Evolutionary conservation across 1,139 yeast species (phyloP).

Genomic region (Scheffersomyces stambukii): DNA sequence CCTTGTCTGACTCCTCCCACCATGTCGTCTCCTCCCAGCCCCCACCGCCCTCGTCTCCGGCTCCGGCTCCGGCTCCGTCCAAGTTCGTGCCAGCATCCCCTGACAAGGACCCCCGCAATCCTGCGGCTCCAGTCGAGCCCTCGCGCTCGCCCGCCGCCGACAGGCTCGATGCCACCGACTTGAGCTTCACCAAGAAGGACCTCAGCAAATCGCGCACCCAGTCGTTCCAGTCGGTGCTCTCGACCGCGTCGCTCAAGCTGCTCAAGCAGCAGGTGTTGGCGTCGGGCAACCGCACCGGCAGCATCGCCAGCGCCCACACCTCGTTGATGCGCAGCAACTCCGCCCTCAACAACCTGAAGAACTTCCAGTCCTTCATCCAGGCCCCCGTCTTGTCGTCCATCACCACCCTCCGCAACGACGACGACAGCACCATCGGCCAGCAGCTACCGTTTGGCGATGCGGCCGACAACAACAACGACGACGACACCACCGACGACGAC

Average conservation of each 20-base stretch:
- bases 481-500: constrained; percentile 14
- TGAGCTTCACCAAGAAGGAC: constrained; percentile 50
- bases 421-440: constrained; percentile 39
- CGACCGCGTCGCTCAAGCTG: constrained; percentile 55
- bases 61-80: no score
- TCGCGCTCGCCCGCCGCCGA: no score
- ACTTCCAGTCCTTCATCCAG: constrained; percentile 46
- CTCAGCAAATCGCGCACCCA: constrained; percentile 51
- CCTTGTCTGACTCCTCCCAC: no score
- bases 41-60: no score
- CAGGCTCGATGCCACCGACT: no score
- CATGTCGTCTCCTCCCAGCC: no score
- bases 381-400: constrained; percentile 45
- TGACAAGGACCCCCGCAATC: no score
- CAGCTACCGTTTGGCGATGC: constrained; percentile 38
- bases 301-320: constrained; percentile 12
- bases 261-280: constrained; percentile 27
- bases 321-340: constrained; percentile 7
- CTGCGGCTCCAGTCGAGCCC: no score
- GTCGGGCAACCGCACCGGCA: constrained; percentile 3
- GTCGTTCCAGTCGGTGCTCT: constrained; percentile 61
- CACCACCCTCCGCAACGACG: constrained; percentile 25
- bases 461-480: constrained; percentile 3
- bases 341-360: constrained; percentile 19
- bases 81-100: no score